A percentile compares a stretch with the other conserved stretches of the same genome.
These are phyloP conservation scores for Pythium plurisporium DNA, from an alignment of 352 stramenopile species.

Conservation along the genomic window DNA sequence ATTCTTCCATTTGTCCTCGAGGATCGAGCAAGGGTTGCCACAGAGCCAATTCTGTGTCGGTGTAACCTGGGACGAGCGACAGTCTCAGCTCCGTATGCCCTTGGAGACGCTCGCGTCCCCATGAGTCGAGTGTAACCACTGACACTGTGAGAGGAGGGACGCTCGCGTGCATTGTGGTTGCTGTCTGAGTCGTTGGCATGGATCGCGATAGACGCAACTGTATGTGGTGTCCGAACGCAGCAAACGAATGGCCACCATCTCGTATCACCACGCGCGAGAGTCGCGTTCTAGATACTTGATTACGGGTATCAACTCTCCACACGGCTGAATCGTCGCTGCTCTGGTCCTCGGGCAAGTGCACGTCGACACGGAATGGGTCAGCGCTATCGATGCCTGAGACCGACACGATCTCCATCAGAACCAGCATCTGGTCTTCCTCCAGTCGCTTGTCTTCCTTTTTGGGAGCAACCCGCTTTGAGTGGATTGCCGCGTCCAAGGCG, in stretches of 20 bases:
- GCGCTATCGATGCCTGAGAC: background rate
- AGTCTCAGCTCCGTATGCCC: constrained; percentile 38
- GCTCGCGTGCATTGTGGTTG: background rate
- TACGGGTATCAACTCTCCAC: background rate
- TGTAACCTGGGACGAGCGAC: constrained; percentile 19
- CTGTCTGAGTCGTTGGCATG: background rate
- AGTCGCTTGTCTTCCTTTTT: too few species aligned
- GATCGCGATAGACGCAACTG: background rate
- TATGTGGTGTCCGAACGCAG: constrained; percentile 9
- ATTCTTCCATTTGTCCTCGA: constrained; percentile 49
- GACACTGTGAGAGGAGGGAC: constrained; percentile 12
- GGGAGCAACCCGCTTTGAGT: background rate
- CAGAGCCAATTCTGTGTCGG: constrained; percentile 36
- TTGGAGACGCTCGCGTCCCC: constrained; percentile 34
- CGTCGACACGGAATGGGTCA: constrained; percentile 4
- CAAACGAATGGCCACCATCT: background rate
- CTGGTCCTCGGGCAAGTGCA: background rate
- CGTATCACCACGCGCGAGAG: background rate
- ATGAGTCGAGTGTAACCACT: constrained; percentile 47
- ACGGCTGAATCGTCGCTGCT: background rate
- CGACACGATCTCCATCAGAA: constrained; percentile 17
- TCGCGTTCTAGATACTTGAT: background rate
- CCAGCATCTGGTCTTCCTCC: constrained; percentile 7
- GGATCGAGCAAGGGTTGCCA: constrained; percentile 31
- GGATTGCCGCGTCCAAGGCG: background rate